Base-by-base conservation (phyloP, 2,329 filamentous ascomycete species). In the Alternaria ventricosa region DNA sequence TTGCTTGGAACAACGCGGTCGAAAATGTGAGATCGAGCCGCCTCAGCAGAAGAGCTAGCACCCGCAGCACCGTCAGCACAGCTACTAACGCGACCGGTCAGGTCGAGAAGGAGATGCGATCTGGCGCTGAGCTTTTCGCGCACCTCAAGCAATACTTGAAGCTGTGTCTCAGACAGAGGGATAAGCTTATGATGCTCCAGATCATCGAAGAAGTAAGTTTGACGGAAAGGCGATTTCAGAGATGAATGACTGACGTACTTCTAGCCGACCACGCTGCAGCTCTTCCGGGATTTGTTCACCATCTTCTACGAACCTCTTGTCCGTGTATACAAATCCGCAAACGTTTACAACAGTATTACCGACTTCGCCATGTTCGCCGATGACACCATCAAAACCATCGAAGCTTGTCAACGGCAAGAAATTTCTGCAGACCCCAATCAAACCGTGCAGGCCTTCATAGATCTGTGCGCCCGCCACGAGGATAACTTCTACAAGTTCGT, bases 401-500 rank as follows among this genome's bases (percentile, higher is more conserved):
- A 90, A 73, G 85, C 86, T 46, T 88, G 87, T 43, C 89, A 91
- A 71, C 83, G 87, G 28, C 88, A 90, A 78, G 96, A 98, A 78
- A 91, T 96, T 49, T 94, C 93, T 3, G 94, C 95, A 1, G 96
- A 99, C 78, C 96, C 96, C 5, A 99, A 99, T 79, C 94, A 97
- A 83, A 99, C 96, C 0, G 96, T 99, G 1, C 96, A 99, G 79
- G 91, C 94, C 15, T 99, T 99, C 76, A 99, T 99, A 75, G 96
- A 99, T 76, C 87, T 99, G 22, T 99, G 96, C 80, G 91, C 93
- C 70, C 89, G 96, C 46, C 96, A 99, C 79, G 93, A 99, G 81
- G 89, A 96, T 78, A 97, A 97, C 81, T 95, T 99, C 78, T 99
- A 98, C 87, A 98, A 97, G 79, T 99, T 99, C 79, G 92, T 99